Percentiles rank a stretch among this genome's conserved stretches.
Evolutionary conservation across 257 asterid species (phyloP).

Genomic region (Craterostigma plantagineum): DNA sequence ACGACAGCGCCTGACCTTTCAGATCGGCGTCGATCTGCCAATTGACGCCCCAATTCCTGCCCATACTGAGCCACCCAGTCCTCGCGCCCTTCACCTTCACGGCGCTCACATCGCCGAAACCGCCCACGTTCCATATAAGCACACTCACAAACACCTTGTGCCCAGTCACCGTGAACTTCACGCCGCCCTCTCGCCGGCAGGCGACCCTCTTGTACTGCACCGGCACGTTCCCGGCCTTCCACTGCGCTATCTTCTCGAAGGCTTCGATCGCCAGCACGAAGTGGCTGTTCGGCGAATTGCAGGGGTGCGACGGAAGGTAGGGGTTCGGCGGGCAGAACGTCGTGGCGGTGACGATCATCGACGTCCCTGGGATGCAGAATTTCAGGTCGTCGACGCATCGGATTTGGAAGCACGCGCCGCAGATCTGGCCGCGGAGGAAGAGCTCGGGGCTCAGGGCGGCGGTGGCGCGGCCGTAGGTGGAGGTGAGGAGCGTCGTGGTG

Average conservation of each 20-base stretch:
- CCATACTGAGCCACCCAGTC: slow-evolving; percentile 60
- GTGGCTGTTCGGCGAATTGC: slow-evolving; percentile 83
- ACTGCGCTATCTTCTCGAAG: slow-evolving; percentile 82
- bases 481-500: slow-evolving; percentile 24
- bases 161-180: slow-evolving; percentile 31
- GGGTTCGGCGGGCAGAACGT: slow-evolving; percentile 87
- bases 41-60: slow-evolving; percentile 50
- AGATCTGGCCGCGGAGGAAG: slow-evolving; percentile 82
- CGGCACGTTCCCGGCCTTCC: slow-evolving; percentile 92
- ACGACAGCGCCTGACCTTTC: slow-evolving; percentile 39
- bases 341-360: slow-evolving; percentile 73
- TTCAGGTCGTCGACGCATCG: slow-evolving; percentile 76
- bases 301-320: slow-evolving; percentile 51
- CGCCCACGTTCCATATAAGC: slow-evolving; percentile 38
- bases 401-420: slow-evolving; percentile 86
- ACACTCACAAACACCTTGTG: slow-evolving; percentile 35
- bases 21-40: slow-evolving; percentile 44
- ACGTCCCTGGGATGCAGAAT: slow-evolving; percentile 92
- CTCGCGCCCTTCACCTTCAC: slow-evolving; percentile 48
- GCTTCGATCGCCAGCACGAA: slow-evolving; percentile 80
- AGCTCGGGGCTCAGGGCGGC: slow-evolving; percentile 43
- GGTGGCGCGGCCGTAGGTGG: slow-evolving; percentile 68
- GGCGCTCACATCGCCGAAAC: slow-evolving; percentile 33
- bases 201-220: slow-evolving; percentile 51
- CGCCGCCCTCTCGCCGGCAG: slow-evolving; percentile 48